Percentiles rank a stretch among this genome's conserved stretches.
Conservation (phyloP, 2,329 filamentous ascomycete species). For the Monosporascus cannonballus region DNA sequence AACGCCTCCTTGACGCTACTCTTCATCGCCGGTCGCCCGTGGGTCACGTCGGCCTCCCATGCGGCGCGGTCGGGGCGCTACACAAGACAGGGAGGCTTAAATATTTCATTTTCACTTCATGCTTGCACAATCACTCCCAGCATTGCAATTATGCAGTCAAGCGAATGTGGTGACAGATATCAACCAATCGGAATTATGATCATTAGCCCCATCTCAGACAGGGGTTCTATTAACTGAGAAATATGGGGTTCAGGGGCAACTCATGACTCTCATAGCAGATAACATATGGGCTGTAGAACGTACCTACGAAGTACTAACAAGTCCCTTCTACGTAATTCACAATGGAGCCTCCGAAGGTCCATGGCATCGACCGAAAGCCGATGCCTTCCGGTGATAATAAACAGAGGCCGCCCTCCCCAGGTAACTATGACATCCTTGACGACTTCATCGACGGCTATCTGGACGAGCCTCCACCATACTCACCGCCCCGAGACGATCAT, state of each 20-base stretch:
- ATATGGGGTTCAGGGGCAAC: background rate
- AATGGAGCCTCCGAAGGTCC: background rate
- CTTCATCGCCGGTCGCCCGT: no score
- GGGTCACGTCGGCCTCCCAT: no score
- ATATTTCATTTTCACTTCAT: no score
- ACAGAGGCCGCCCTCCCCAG: background rate
- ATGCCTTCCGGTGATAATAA: conserved; percentile 5
- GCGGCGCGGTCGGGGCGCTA: no score
- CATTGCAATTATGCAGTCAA: no score
- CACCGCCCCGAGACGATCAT: background rate
- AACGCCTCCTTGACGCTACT: no score
- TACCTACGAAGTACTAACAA: no score
- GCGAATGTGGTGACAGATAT: no score
- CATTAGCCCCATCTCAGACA: background rate
- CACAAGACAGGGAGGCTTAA: no score
- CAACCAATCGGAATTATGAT: background rate
- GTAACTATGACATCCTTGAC: conserved; percentile 6
- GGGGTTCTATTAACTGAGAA: background rate
- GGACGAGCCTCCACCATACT: conserved; percentile 7
- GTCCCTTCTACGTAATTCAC: background rate
- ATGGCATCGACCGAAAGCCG: conserved; percentile 14
- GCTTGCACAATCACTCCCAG: no score
- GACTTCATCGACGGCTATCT: conserved; percentile 20
- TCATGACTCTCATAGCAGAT: background rate
- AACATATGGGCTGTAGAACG: background rate